Percentiles rank a stretch among this genome's conserved stretches.
phyloP scores from a whole-genome alignment of 768 basidiomycete genomes.

The Holtermannia corniformis region DNA sequence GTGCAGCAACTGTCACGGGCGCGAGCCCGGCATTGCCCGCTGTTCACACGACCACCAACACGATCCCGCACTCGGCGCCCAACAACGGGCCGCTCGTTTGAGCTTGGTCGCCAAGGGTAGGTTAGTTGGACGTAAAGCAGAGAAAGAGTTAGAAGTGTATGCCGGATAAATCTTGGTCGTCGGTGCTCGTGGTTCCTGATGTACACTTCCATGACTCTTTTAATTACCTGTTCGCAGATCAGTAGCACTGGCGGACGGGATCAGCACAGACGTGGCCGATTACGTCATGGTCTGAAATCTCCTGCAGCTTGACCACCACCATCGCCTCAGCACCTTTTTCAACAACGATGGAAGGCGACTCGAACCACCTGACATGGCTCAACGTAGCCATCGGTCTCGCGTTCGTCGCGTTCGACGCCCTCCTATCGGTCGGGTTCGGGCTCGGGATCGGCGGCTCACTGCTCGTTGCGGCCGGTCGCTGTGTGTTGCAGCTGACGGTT shows the following conservation, averaged over 20 bases:
- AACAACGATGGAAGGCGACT: background rate
- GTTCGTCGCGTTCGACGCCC: slow-evolving; percentile 65
- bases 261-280: too few relatives aligned
- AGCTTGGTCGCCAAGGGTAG: too few relatives aligned
- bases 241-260: too few relatives aligned
- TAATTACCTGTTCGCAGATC: too few relatives aligned
- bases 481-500: slow-evolving; percentile 65
- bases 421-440: slow-evolving; percentile 55
- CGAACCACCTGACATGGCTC: slow-evolving; percentile 50
- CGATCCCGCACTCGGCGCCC: slow-evolving; percentile 23
- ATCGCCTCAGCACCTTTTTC: too few relatives aligned
- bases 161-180: background rate
- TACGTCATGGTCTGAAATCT: too few relatives aligned
- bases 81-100: too few relatives aligned
- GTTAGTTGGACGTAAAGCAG: too few relatives aligned
- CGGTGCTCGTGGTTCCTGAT: background rate
- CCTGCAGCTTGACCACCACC: too few relatives aligned
- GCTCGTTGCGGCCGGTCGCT: slow-evolving; percentile 60
- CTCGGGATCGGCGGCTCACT: slow-evolving; percentile 63
- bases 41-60: slow-evolving; percentile 33
- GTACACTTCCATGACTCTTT: too few relatives aligned
- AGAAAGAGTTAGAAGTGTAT: background rate
- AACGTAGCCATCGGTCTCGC: slow-evolving; percentile 66
- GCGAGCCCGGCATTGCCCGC: slow-evolving; percentile 7
- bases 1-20: slow-evolving; percentile 1